Base-by-base conservation (phyloP, 176 grass and related monocot species). In the Urochloa ruziziensis region DNA sequence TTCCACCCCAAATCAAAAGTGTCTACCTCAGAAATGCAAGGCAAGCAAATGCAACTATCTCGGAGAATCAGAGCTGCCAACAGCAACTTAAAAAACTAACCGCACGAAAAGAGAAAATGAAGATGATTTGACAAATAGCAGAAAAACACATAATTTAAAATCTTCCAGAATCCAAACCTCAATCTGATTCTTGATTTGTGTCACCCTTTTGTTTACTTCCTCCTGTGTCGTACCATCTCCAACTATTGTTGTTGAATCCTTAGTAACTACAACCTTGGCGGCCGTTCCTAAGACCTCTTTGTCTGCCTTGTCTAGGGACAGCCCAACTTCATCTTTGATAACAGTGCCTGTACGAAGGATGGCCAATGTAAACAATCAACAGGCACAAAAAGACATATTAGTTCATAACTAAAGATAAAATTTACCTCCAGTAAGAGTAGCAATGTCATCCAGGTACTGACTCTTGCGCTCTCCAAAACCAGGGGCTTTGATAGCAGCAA, bases 401-500 rank as follows among this genome's bases (percentile, higher is more conserved):
- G 1, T 51, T 80, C 24, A 68, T 15, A 62, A 62, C 21, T 39
- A 68, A 71, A 64, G 21, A 64, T 57, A 30, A 77, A 76, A 24
- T 65, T 66, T 30, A 86, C 93, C 93, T 67, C 93, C 85, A 68
- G 93, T 92, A 23, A 92, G 82, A 67, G 73, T 92, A 51, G 93
- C 93, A 64, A 95, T 88, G 80, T 95, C 93, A 61, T 95, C 87
- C 49, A 95, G 73, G 40, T 85, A 90, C 52, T 91, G 87, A 57
- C 91, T 95, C 66, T 91, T 89, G 62, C 85, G 89, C 82, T 95
- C 90, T 28, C 90, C 93, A 90, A 95, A 95, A 53, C 90, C 90
- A 68, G 90, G 90, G 48, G 93, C 89, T 71, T 95, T 95, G 18
- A 95, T 82, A 69, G 87, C 93, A 62, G 84, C 81, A 63, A 92